Base-by-base conservation (phyloP, 768 basidiomycete genomes). In the Galerina sulciceps region DNA sequence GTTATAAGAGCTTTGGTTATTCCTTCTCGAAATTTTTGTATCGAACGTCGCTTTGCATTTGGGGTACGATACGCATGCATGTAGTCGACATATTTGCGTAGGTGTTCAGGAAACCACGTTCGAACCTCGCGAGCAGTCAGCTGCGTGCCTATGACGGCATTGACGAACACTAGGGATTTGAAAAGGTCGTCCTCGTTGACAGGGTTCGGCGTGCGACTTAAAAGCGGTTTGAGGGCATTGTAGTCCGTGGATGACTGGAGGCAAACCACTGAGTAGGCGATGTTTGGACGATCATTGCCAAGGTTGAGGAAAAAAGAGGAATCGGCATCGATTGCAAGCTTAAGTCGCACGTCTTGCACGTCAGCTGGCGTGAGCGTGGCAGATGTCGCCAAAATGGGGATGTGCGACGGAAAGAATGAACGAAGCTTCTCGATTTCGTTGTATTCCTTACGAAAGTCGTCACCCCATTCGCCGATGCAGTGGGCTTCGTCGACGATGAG, bases 401-500 rank as follows among this genome's bases (percentile, higher is more conserved):
- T 65, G 10, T 64, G 44, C 3, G 66, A 48, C 0, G 74, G 70
- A 17, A 76, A 51, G 18, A 75, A 68, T 0, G 71, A 60, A 0
- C 72, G 73, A 4, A 78, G 58, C 13, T 64, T 64, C 0, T 57
- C 62, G 4, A 79, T 65, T 22, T 70, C 31, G 6, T 43, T 59
- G 58, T 75, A 79, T 0, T 53, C 42, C 6, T 61, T 57, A 0
- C 76, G 71, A 62, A 78, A 79, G 22, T 74, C 68, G 0, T 67
- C 71, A 1, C 73, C 66, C 59, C 61, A 67, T 36, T 65, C 57
- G 5, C 46, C 14, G 11, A 67, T 76, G 45, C 74, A 77, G 50
- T 80, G 79, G 0, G 74, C 76, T 51, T 80, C 76, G 50, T 78
- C 77, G n/a, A 78, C 57, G 26, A 80, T 65, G 14, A 75, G 35